These are phyloP conservation scores for Fusarium proliferatum DNA, from an alignment of 2,329 filamentous ascomycete genomes.

Conservation along the genomic window DNA sequence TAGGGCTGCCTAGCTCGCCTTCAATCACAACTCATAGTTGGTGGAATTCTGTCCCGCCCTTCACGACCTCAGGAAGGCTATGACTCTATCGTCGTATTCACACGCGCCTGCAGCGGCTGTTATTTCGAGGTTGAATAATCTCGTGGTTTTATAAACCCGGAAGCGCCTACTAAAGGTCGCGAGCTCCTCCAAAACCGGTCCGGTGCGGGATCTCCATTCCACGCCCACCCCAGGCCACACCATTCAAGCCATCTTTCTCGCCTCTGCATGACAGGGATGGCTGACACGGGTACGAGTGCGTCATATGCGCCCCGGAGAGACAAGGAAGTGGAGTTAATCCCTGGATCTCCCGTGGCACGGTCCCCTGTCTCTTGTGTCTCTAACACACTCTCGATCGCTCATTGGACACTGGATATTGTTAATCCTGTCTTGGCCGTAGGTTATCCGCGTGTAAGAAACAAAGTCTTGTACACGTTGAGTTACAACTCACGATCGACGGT, in stretches of 20 bases:
- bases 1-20: neutral
- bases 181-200: constrained; percentile 34
- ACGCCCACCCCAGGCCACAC: constrained; percentile 32
- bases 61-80: neutral
- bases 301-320: constrained; percentile 45
- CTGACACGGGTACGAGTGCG: constrained; percentile 43
- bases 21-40: neutral
- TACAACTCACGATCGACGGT: constrained; percentile 32
- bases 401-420: constrained; percentile 25
- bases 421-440: constrained; percentile 16
- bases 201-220: constrained; percentile 39
- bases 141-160: constrained; percentile 18
- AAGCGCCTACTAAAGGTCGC: constrained; percentile 19
- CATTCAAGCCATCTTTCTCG: constrained; percentile 31
- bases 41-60: neutral
- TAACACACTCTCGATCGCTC: constrained; percentile 34
- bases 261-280: constrained; percentile 39
- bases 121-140: constrained; percentile 21
- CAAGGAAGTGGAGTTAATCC: constrained; percentile 36
- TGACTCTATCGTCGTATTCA: neutral
- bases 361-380: constrained; percentile 36
- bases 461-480: constrained; percentile 31
- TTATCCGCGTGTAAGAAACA: constrained; percentile 28
- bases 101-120: constrained; percentile 38
- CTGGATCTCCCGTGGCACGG: constrained; percentile 34